phyloP scores from a whole-genome alignment of 2,329 filamentous ascomycete species.

The Didymella segeticola region DNA sequence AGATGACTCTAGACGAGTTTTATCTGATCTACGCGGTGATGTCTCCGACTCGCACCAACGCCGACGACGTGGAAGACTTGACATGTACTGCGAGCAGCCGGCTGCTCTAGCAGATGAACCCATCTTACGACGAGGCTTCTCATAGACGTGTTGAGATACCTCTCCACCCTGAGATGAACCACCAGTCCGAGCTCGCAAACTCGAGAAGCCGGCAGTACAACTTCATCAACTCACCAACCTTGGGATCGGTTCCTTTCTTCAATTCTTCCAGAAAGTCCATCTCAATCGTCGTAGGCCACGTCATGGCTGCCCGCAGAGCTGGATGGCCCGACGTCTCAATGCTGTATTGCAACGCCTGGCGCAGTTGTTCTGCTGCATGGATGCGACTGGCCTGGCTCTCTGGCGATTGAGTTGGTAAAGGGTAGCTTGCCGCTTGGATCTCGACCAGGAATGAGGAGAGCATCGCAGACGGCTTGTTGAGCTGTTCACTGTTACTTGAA shows the following conservation, averaged over 20 bases:
- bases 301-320: slow-evolving; percentile 27
- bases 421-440: slow-evolving; percentile 20
- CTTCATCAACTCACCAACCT: slow-evolving; percentile 22
- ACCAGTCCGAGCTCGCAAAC: slow-evolving; percentile 31
- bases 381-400: slow-evolving; percentile 13
- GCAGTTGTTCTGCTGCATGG: slow-evolving; percentile 24
- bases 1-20: too few relatives aligned
- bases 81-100: background rate
- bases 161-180: slow-evolving; percentile 32
- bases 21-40: too few relatives aligned
- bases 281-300: slow-evolving; percentile 33
- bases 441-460: slow-evolving; percentile 32
- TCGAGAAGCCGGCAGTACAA: slow-evolving; percentile 32
- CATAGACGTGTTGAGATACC: slow-evolving; percentile 22
- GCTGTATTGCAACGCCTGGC: slow-evolving; percentile 25
- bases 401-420: slow-evolving; percentile 10
- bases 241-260: slow-evolving; percentile 20
- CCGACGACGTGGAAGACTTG: background rate
- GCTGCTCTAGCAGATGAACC: background rate
- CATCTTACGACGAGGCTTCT: too few relatives aligned
- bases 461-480: slow-evolving; percentile 25
- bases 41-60: background rate
- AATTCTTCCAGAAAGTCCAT: slow-evolving; percentile 26
- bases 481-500: slow-evolving; percentile 3
- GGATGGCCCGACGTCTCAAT: slow-evolving; percentile 31